Conservation (phyloP, 805 yeast genomes). For the Clavispora vitiphila region DNA sequence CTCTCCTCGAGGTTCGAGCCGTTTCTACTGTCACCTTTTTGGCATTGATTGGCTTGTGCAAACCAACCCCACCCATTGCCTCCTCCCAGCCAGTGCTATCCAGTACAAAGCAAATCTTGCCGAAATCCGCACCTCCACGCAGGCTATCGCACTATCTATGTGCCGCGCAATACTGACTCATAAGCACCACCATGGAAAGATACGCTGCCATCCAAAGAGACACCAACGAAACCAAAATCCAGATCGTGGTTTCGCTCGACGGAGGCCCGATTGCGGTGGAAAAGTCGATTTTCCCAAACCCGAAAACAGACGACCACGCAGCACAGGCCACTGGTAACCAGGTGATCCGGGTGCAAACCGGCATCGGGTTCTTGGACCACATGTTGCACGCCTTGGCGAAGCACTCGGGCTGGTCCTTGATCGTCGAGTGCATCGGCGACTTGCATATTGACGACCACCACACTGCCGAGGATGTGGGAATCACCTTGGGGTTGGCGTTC, state of each 20-base stretch:
- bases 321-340: slow-evolving; percentile 68
- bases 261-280: slow-evolving; percentile 75
- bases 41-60: no score
- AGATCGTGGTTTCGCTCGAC: slow-evolving; percentile 74
- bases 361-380: slow-evolving; percentile 93
- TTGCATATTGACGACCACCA: slow-evolving; percentile 96
- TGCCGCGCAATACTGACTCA: neutral
- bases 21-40: no score
- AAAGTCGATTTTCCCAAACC: slow-evolving; percentile 47
- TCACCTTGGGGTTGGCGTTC: slow-evolving; percentile 86
- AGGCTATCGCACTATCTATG: neutral
- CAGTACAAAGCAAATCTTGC: no score
- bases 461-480: slow-evolving; percentile 92
- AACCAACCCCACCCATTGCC: no score
- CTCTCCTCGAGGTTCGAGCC: no score
- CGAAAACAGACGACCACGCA: slow-evolving; percentile 44
- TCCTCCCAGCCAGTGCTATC: no score
- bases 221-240: slow-evolving; percentile 93
- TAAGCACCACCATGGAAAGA: slow-evolving; percentile 7
- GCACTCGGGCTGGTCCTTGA: slow-evolving; percentile 93
- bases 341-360: slow-evolving; percentile 76
- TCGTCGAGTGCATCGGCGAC: slow-evolving; percentile 90
- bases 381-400: slow-evolving; percentile 97
- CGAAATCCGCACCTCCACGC: no score
- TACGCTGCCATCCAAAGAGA: slow-evolving; percentile 55